These are phyloP conservation scores for Metschnikowia reukaufii DNA, from an alignment of 805 yeast species.

Conservation along the genomic window DNA sequence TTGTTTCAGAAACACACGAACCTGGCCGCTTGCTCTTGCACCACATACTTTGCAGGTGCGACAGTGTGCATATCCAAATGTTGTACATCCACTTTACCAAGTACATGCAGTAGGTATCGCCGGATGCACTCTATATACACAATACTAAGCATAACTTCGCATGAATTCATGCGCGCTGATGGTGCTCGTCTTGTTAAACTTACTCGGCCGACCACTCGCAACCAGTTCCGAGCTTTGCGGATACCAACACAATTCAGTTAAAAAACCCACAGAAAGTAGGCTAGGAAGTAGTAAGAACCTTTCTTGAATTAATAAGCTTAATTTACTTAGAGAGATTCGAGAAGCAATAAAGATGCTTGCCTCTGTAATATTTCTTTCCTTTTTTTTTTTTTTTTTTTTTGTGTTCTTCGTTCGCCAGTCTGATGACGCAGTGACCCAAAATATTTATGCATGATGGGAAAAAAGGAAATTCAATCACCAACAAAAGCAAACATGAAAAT, in stretches of 20 bases:
- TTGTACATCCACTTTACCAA: neutral
- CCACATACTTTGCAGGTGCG: neutral
- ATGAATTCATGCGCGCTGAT: neutral
- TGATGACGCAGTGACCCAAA: too few relatives aligned
- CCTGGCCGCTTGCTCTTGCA: slow-evolving; percentile 5
- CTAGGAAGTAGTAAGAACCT: too few relatives aligned
- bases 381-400: too few relatives aligned
- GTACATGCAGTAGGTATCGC: neutral
- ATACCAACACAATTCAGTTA: neutral
- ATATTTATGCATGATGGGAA: too few relatives aligned
- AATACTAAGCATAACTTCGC: neutral
- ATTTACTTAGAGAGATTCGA: too few relatives aligned
- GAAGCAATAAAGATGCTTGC: too few relatives aligned
- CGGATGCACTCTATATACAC: neutral
- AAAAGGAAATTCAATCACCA: too few relatives aligned
- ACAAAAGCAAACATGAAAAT: too few relatives aligned
- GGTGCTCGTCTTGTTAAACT: neutral
- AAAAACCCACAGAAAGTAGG: too few relatives aligned
- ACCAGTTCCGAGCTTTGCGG: neutral
- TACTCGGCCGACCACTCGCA: neutral
- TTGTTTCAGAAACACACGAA: slow-evolving; percentile 3
- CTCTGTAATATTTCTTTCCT: too few relatives aligned
- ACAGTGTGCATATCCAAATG: neutral
- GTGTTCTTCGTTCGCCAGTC: too few relatives aligned
- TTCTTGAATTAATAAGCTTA: too few relatives aligned